A percentile compares a stretch with the other conserved stretches of the same genome.
Evolutionary conservation across 2,329 filamentous ascomycete genomes (phyloP).

Genomic region (Ceratocystis albifundus): DNA sequence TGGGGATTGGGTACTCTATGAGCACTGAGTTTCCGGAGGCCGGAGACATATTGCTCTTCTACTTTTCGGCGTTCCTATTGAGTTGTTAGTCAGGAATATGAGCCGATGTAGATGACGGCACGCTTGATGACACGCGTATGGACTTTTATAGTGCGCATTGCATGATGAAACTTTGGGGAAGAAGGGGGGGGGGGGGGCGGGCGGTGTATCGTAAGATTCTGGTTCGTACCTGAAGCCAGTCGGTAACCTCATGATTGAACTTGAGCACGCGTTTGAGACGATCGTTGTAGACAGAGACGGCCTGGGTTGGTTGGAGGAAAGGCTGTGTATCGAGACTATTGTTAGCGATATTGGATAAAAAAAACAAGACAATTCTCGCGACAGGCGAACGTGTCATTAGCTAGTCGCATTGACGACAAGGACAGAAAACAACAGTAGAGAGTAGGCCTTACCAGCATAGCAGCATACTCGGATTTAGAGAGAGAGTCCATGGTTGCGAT

Average conservation of each 20-base stretch:
- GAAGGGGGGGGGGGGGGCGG: no score
- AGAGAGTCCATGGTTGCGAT: constrained; percentile 60
- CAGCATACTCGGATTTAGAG: constrained; percentile 81
- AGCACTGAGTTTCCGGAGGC: constrained; percentile 67
- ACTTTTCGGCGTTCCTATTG: constrained; percentile 76
- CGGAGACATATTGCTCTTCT: constrained; percentile 78
- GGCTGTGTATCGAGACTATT: constrained; percentile 42
- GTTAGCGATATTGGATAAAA: not conserved
- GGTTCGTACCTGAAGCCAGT: constrained; percentile 77
- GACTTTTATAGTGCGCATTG: not conserved
- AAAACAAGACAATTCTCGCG: not conserved
- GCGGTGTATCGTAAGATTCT: not conserved
- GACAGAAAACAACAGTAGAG: not conserved
- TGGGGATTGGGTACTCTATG: constrained; percentile 62
- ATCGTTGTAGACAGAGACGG: constrained; percentile 70
- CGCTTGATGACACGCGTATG: not conserved
- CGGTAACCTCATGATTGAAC: constrained; percentile 81
- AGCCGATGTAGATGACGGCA: not conserved
- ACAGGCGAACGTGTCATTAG: not conserved
- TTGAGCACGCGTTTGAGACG: constrained; percentile 77
- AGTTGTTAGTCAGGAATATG: not conserved
- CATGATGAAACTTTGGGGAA: not conserved
- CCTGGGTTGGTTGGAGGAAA: constrained; percentile 67
- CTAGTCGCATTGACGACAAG: not conserved
- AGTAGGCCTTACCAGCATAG: constrained; percentile 67